Percentiles rank a stretch among this genome's conserved stretches.
These are phyloP conservation scores for Eremothecium coryli DNA, from an alignment of 1,139 yeast species.

Conservation along the genomic window DNA sequence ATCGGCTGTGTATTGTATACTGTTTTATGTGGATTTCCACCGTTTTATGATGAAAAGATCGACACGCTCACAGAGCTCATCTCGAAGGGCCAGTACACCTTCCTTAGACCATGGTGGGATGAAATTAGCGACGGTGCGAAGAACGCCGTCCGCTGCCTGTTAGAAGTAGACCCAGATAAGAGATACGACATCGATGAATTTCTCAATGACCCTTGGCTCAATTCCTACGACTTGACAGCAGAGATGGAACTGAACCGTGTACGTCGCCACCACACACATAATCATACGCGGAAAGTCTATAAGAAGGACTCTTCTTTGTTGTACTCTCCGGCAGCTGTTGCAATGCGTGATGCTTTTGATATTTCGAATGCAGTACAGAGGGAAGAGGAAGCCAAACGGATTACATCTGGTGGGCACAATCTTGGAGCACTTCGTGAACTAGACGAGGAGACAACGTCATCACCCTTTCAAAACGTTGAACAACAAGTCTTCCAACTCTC, in stretches of 20 bases:
- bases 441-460: conserved; percentile 11
- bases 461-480: conserved; percentile 12
- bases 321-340: conserved; percentile 85
- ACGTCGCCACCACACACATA: conserved; percentile 10
- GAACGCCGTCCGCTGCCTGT: conserved; percentile 59
- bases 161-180: conserved; percentile 72
- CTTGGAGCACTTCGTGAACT: conserved; percentile 17
- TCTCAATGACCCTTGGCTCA: conserved; percentile 74
- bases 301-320: conserved; percentile 21
- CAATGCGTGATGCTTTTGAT: conserved; percentile 90
- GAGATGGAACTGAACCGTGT: conserved; percentile 2
- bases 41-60: conserved; percentile 84
- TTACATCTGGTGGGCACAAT: conserved; percentile 10
- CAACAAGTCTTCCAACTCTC: conserved; percentile 52
- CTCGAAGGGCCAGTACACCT: conserved; percentile 72
- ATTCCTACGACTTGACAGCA: conserved; percentile 19
- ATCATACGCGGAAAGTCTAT: conserved; percentile 13
- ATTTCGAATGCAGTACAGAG: conserved; percentile 91
- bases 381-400: conserved; percentile 67
- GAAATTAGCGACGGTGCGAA: conserved; percentile 77
- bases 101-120: conserved; percentile 95
- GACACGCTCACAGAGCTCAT: conserved; percentile 77
- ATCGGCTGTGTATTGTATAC: conserved; percentile 89
- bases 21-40: conserved; percentile 89
- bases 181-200: conserved; percentile 75